Evolutionary conservation across 805 yeast species (phyloP).

Genomic region (Teunomyces pallodes): DNA sequence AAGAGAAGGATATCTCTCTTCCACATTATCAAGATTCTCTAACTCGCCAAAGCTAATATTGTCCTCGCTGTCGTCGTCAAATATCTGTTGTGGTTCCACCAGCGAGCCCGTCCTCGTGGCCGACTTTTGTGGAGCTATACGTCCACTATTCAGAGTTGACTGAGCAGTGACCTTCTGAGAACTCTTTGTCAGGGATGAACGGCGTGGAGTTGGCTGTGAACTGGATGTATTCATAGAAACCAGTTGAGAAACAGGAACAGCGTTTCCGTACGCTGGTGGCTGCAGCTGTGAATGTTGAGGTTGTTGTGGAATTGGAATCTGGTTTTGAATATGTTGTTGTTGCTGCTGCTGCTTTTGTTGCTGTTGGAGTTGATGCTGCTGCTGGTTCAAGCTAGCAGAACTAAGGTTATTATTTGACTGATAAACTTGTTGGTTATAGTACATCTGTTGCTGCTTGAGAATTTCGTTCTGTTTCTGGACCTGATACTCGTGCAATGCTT

Average conservation of each 20-base stretch:
- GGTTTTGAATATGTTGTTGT: conserved; percentile 2
- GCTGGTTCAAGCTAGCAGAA: background rate
- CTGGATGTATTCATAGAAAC: background rate
- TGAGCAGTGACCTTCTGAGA: conserved; percentile 2
- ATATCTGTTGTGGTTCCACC: conserved; percentile 1
- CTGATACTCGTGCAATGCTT: conserved; percentile 53
- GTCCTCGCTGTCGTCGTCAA: conserved; percentile 1
- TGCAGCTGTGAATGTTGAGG: conserved; percentile 1
- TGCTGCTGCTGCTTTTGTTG: conserved; percentile 1
- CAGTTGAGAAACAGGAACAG: background rate
- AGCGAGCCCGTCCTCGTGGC: conserved; percentile 1
- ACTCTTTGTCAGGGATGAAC: conserved; percentile 2
- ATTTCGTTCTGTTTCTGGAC: conserved; percentile 32
- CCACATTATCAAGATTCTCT: conserved; percentile 43
- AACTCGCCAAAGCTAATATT: conserved; percentile 28
- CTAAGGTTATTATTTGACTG: conserved; percentile 3
- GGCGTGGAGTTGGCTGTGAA: conserved; percentile 1
- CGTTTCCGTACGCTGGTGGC: background rate
- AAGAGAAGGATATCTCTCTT: conserved; percentile 52
- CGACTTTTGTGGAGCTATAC: background rate
- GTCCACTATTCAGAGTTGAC: background rate
- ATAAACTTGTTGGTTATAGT: conserved; percentile 36
- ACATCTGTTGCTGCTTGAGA: conserved; percentile 35
- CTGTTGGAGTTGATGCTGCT: conserved; percentile 7
- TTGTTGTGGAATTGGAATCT: background rate